Percentiles rank a stretch among this genome's conserved stretches.
Conservation (phyloP, 306 rosid species). For the Carpinus viminea region DNA sequence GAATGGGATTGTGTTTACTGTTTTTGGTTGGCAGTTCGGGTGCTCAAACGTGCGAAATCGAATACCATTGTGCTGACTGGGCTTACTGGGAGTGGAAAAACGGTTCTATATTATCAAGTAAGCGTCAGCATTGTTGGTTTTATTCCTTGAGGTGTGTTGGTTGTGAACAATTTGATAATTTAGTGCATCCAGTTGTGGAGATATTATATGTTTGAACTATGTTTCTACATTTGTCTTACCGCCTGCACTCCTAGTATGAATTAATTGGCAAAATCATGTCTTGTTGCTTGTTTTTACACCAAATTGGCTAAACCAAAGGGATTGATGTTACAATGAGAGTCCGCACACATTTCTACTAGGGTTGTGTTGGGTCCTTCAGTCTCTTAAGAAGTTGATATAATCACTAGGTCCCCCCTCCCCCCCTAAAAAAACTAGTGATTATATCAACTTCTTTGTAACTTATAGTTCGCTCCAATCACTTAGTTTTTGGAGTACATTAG, state of each 20-base stretch:
- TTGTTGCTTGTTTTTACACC: background rate
- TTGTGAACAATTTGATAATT: background rate
- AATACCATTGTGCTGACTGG: constrained; percentile 76
- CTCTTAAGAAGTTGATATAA: background rate
- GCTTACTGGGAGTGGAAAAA: constrained; percentile 82
- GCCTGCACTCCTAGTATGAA: background rate
- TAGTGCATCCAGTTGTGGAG: background rate
- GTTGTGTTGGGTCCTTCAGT: background rate
- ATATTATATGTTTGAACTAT: background rate
- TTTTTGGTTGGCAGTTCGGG: constrained; percentile 49
- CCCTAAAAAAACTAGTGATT: too few relatives aligned
- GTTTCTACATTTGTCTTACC: background rate
- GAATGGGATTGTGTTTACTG: background rate
- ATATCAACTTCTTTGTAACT: too few relatives aligned
- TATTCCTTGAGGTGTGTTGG: background rate
- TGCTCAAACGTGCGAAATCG: constrained; percentile 66
- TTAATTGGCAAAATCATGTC: background rate
- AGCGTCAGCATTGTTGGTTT: background rate
- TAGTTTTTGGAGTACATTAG: background rate
- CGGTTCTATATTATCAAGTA: constrained; percentile 82
- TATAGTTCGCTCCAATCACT: background rate
- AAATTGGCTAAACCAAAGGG: background rate
- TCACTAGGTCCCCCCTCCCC: background rate
- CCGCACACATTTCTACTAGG: background rate
- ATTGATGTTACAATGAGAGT: background rate